Base-by-base conservation (phyloP, 495 filamentous ascomycete species). In the Hyaloscypha variabilis region DNA sequence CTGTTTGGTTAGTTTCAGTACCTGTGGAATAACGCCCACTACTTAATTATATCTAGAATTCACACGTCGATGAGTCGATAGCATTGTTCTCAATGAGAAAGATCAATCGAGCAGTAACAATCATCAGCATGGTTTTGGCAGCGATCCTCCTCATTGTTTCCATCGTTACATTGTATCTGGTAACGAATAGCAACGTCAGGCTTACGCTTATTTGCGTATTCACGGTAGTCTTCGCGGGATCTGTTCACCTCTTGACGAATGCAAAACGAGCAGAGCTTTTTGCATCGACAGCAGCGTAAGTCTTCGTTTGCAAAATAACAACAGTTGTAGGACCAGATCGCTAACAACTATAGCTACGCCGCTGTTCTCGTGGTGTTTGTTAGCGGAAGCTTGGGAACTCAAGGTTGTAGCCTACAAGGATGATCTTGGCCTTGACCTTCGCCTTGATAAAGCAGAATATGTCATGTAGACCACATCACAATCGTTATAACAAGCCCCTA, bases 361-460 rank as follows among this genome's bases (percentile, higher is more conserved):
- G 72, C 72, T 4, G 69, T 74, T 11, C 52, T 74, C 23, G 68
- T 73, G 1, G 66, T 74, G 6, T 74, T 71, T 36, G 23, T 71
- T 6, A 61, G 58, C 19, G 71, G 68, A 30, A 17, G 26, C 55
- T 14, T 58, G 3, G 49, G 49, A 6, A 14, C 49, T 52, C 49
- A n/a, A 17, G 8, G 49, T 25, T 52, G 49, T 52, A 8, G 49
- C 49, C 53, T 24, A 56, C 23, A 2, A 19, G 23, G 25, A 19
- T 30, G 25, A 28, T n/a, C n/a, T n/a, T n/a, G n/a, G n/a, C n/a
- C n/a, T n/a, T n/a, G n/a, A n/a, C n/a, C n/a, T n/a, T n/a, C n/a
- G n/a, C n/a, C n/a, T n/a, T n/a, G n/a, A n/a, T n/a, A n/a, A n/a
- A n/a, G n/a, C n/a, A n/a, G n/a, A n/a, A n/a, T n/a, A n/a, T n/a